Evolutionary conservation across 2,329 filamentous ascomycete genomes (phyloP).

Genomic region (Arthrobotrys entomopaga): DNA sequence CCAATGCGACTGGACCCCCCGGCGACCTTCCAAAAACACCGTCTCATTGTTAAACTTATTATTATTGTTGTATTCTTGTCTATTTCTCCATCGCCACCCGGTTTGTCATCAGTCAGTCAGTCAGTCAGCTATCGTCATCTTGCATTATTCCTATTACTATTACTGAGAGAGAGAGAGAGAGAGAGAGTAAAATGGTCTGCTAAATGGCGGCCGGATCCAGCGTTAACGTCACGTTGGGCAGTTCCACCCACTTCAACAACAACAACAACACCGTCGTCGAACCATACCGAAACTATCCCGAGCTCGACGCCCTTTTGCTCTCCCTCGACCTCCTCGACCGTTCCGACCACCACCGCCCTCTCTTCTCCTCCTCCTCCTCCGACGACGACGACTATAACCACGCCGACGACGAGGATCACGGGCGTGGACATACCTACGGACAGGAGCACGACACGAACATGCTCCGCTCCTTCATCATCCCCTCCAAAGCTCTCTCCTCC

Average conservation of each 20-base stretch:
- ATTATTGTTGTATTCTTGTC: too few species aligned
- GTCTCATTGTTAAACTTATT: too few species aligned
- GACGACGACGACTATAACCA: constrained; percentile 16
- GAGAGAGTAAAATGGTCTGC: constrained; percentile 48
- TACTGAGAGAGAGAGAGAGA: too few species aligned
- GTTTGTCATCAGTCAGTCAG: constrained; percentile 13
- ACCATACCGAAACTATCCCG: constrained; percentile 39
- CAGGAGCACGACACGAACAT: constrained; percentile 21
- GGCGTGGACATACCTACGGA: background rate
- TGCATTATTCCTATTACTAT: too few species aligned
- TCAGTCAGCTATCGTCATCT: background rate
- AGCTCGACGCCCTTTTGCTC: constrained; percentile 34
- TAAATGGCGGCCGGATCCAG: constrained; percentile 54
- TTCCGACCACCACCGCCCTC: constrained; percentile 12
- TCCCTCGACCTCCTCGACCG: constrained; percentile 36
- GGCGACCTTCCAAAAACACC: too few species aligned
- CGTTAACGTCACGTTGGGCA: constrained; percentile 49
- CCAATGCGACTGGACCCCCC: background rate
- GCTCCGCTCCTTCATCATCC: constrained; percentile 46
- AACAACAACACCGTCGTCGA: constrained; percentile 15
- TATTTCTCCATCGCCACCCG: background rate
- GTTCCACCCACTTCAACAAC: constrained; percentile 2
- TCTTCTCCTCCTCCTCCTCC: constrained; percentile 1
- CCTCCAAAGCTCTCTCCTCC: constrained; percentile 43
- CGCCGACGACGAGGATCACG: constrained; percentile 8